Evolutionary conservation across 495 filamentous ascomycete species (phyloP).

Genomic region (Daldinia bambusicola): DNA sequence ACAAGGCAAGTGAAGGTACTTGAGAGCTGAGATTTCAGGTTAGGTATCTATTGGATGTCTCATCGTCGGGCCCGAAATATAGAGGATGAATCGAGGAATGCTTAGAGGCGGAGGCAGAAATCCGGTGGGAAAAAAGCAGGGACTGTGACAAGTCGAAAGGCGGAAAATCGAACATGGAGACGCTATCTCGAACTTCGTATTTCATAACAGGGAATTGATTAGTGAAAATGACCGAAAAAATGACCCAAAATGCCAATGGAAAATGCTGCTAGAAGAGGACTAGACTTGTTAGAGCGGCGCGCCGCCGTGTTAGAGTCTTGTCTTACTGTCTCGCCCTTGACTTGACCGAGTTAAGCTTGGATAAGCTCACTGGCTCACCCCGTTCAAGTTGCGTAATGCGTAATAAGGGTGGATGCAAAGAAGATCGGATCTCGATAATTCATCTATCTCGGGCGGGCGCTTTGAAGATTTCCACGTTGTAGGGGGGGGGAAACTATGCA

Average conservation of each 20-base stretch:
- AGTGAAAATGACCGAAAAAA: background rate
- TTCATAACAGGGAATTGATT: slow-evolving; percentile 36
- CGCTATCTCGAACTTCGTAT: slow-evolving; percentile 37
- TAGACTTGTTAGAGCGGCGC: slow-evolving; percentile 23
- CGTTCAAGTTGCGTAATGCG: slow-evolving; percentile 4
- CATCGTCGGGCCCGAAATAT: slow-evolving; percentile 27
- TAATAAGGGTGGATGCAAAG: slow-evolving; percentile 10
- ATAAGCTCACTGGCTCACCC: background rate
- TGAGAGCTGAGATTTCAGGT: slow-evolving; percentile 8
- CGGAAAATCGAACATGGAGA: slow-evolving; percentile 36
- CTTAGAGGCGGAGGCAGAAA: slow-evolving; percentile 7
- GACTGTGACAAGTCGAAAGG: slow-evolving; percentile 12
- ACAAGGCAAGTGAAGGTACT: background rate
- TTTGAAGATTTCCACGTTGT: slow-evolving; percentile 10
- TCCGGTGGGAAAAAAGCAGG: slow-evolving; percentile 18
- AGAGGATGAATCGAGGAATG: slow-evolving; percentile 7
- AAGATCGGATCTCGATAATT: slow-evolving; percentile 19
- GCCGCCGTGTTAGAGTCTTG: slow-evolving; percentile 28
- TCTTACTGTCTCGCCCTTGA: slow-evolving; percentile 32
- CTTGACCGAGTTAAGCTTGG: slow-evolving; percentile 25
- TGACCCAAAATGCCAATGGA: slow-evolving; percentile 28
- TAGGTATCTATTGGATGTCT: slow-evolving; percentile 23
- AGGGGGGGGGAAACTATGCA: background rate
- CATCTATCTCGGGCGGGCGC: background rate
- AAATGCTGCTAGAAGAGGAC: slow-evolving; percentile 27